A percentile compares a stretch with the other conserved stretches of the same genome.
These are phyloP conservation scores for Neonectria faginata DNA, from an alignment of 2,329 filamentous ascomycete genomes.

Conservation along the genomic window DNA sequence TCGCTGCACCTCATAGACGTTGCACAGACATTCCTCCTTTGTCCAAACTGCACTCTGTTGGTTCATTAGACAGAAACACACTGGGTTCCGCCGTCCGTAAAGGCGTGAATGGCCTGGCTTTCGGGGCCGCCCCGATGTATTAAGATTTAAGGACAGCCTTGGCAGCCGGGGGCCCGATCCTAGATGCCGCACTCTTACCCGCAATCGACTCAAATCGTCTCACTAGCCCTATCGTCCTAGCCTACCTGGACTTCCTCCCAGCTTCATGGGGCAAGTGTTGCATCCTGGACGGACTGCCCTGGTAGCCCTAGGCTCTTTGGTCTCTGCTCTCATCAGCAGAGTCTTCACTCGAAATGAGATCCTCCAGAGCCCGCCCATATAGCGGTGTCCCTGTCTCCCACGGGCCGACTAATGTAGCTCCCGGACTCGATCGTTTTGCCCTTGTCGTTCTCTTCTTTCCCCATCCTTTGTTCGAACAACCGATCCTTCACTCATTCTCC, in stretches of 20 bases:
- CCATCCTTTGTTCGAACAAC: neutral
- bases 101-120: neutral
- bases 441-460: neutral
- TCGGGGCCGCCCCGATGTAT: slow-evolving; percentile 10
- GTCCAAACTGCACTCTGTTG: neutral
- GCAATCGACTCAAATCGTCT: neutral
- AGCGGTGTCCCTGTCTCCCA: slow-evolving; percentile 1
- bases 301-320: too few species aligned
- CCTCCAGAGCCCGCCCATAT: slow-evolving; percentile 1
- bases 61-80: slow-evolving; percentile 3
- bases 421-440: neutral
- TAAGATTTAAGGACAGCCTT: slow-evolving; percentile 25
- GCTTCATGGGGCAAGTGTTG: neutral
- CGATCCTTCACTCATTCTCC: neutral
- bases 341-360: slow-evolving; percentile 12
- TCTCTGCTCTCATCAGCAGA: neutral
- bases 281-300: neutral
- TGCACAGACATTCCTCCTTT: slow-evolving; percentile 1
- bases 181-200: slow-evolving; percentile 5
- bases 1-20: neutral
- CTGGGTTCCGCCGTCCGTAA: slow-evolving; percentile 1
- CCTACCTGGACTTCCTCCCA: neutral
- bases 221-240: slow-evolving; percentile 4
- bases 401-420: neutral
- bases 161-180: slow-evolving; percentile 17